These are phyloP conservation scores for Dendrobium catenatum DNA, from an alignment of 106 monocot genomes.

Conservation along the genomic window DNA sequence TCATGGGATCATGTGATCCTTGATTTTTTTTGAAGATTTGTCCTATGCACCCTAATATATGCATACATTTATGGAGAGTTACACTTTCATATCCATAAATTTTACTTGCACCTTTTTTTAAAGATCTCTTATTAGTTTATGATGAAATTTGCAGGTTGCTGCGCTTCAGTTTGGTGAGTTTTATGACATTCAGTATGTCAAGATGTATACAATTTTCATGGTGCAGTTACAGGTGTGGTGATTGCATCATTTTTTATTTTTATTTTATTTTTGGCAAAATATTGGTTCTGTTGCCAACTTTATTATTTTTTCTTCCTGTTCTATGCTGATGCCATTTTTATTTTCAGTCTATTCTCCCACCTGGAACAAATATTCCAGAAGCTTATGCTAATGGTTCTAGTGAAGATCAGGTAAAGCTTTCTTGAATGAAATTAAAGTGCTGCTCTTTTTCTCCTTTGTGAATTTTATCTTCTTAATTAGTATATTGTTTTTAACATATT, in stretches of 20 bases:
- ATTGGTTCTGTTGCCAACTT: neutral
- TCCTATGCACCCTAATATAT: neutral
- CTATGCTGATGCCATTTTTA: neutral
- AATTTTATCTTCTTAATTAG: neutral
- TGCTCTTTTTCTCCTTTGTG: neutral
- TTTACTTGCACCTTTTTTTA: neutral
- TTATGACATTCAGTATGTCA: constrained; percentile 84
- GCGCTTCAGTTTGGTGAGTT: constrained; percentile 96
- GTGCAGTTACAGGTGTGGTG: constrained; percentile 73
- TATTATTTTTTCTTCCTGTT: neutral
- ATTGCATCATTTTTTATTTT: neutral
- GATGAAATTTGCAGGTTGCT: constrained; percentile 59
- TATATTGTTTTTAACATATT: neutral
- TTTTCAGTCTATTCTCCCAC: constrained; percentile 70
- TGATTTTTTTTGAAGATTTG: neutral
- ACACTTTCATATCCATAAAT: neutral
- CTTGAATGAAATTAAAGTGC: neutral
- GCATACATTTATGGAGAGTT: neutral
- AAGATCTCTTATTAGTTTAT: neutral
- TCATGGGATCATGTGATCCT: neutral
- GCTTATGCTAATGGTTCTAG: constrained; percentile 96
- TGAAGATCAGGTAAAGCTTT: constrained; percentile 71
- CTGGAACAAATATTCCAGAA: constrained; percentile 87
- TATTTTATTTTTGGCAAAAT: neutral
- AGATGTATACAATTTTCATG: constrained; percentile 94